Base-by-base conservation (phyloP, 2,329 filamentous ascomycete species). In the Fusarium fujikuroi region DNA sequence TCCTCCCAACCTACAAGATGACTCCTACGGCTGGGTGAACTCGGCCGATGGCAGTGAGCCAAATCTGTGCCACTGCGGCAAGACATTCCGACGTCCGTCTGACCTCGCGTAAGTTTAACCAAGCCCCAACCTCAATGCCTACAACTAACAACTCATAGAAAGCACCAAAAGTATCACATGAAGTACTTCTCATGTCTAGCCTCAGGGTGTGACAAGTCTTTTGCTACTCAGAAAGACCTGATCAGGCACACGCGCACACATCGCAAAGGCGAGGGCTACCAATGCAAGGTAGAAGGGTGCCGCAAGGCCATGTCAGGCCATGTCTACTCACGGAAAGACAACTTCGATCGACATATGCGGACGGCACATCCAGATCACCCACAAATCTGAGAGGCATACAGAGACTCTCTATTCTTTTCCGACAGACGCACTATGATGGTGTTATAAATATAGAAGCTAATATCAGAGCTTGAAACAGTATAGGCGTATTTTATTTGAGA, bases 111-210 rank as follows among this genome's bases (percentile, higher is more conserved):
- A 71, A 75, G 76, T 54, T 42, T 39, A 21, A 32, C 3, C 36
- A 11, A 10, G 52, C 9, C 50, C 21, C 23, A 40, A 11, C 16
- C 28, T 28, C 14, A 15, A 21, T 12, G 28, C 23, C 42, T 19
- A 30, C 30, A 46, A 53, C 60, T 77, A 63, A 75, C 34, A 21
- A 42, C 23, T 23, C 11, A 15, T 36, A 78, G 76, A 18, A 78
- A 78, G 57, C 76, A 78, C 52, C 75, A 78, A 68, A 78, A 78
- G 60, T 78, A 78, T 52, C 76, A 78, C 64, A 74, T 78, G 63
- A 78, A 78, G 62, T 75, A 76, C 70, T 78, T 76, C 46, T 72
- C 75, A 28, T 78, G 76, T 66, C 75, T 78, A 21, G 75, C 70
- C 43, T 67, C 70, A 3, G 75, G 73, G 18, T 78, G 76, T 34